Evolutionary conservation across 306 rosid genomes (phyloP).

Genomic region (Acacia crassicarpa): DNA sequence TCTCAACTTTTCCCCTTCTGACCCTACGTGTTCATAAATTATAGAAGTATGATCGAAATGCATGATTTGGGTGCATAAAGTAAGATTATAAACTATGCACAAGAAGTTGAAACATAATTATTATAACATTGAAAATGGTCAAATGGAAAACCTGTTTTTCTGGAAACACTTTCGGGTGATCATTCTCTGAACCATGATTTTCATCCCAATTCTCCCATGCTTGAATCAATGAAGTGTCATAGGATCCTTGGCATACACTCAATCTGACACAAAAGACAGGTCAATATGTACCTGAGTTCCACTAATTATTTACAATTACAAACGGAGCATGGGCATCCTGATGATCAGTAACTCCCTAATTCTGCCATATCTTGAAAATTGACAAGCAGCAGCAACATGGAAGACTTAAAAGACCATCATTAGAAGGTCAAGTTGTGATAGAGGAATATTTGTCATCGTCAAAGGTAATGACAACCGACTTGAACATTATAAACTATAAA

Average conservation of each 20-base stretch:
- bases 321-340: not conserved
- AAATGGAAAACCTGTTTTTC: slow-evolving; percentile 69
- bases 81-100: slow-evolving; percentile 29
- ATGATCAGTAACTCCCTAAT: not conserved
- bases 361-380: not conserved
- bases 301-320: not conserved
- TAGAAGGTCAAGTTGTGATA: not conserved
- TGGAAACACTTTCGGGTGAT: slow-evolving; percentile 81
- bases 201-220: slow-evolving; percentile 93
- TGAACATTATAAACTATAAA: not conserved
- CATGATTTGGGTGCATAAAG: not conserved
- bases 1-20: not conserved
- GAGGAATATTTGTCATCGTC: not conserved
- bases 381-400: not conserved
- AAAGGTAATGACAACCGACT: not conserved
- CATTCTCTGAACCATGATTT: slow-evolving; percentile 70
- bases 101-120: slow-evolving; percentile 3
- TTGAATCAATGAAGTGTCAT: slow-evolving; percentile 60
- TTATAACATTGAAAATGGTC: not conserved
- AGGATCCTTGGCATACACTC: slow-evolving; percentile 81
- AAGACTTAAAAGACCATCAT: not conserved
- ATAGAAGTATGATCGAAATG: not conserved
- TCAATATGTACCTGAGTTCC: slow-evolving; percentile 26
- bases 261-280: slow-evolving; percentile 49
- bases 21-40: not conserved